Base-by-base conservation (phyloP, 2,329 filamentous ascomycete genomes). In the Sporothrix globosa region DNA sequence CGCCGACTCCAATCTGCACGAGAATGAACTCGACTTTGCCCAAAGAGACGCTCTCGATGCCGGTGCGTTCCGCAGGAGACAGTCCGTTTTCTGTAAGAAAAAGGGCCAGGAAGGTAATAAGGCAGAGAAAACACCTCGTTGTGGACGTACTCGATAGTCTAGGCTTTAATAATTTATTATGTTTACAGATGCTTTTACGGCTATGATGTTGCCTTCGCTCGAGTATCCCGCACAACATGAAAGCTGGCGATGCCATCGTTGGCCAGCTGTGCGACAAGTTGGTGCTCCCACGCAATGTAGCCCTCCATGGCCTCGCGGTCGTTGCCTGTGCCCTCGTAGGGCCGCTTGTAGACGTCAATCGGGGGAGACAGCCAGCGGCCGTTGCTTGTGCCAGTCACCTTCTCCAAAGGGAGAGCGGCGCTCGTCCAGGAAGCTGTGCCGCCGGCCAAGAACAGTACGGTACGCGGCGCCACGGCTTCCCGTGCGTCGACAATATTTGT, bases 231-330 rank as follows among this genome's bases (percentile, higher is more conserved):
- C n/a, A 70, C 65, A n/a, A 70, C 69, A 13, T 68, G 69, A 27
- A 70, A 70, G 21, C 39, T 14, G 11, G 69, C 56, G 1, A 70
- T 48, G 5, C 69, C 65, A 14, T 70, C 69, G 65, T 70, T 70
- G n/a, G 69, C 69, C 3, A 70, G 44, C 56, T 70, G 69, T 21
- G 69, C 69, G 21, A 70, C 56, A 19, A 70, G 69, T 48, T 70
- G 65, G 30, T 70, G 69, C 48, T 70, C 69, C 69, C 69, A 70
- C 24, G 61, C 30, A 17, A 70, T 70, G 67, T 70, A 70, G 10
- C 30, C 69, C 65, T 70, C 54, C 69, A 70, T 70, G 11, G 69
- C 69, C 21, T 24, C 65, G 56, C 65, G 65, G 69, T 68, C 56
- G 48, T 70, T 70, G 30, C 69, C 54, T 0, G 69, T 70, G 48